A percentile compares a stretch with the other conserved stretches of the same genome.
Conservation (phyloP, 139 green algal species). For the Desmodesmus armatus region DNA sequence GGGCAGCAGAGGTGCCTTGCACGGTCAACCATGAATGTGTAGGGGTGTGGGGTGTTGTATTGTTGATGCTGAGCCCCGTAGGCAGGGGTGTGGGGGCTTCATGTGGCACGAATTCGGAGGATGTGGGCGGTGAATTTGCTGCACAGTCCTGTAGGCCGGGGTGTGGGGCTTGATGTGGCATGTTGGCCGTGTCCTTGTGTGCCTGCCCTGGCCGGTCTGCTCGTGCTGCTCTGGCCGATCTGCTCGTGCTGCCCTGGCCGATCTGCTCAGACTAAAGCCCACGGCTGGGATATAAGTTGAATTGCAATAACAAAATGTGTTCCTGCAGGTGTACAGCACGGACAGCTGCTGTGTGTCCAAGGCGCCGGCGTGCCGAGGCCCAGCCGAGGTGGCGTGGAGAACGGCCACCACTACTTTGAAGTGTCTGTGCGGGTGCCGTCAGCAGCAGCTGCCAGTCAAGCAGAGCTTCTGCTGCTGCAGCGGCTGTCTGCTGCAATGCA, state of each 20-base stretch:
- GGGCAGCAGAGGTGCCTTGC: too few relatives aligned
- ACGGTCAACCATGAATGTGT: too few relatives aligned
- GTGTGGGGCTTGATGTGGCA: neutral
- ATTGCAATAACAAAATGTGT: too few relatives aligned
- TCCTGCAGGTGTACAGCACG: conserved; percentile 47
- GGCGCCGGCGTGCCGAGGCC: conserved; percentile 26
- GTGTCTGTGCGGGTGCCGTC: conserved; percentile 22
- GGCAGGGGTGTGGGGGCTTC: neutral
- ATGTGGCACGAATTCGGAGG: neutral
- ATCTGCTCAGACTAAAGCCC: neutral
- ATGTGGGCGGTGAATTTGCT: neutral
- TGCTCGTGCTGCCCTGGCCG: neutral
- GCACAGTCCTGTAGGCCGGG: too few relatives aligned
- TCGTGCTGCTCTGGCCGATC: neutral
- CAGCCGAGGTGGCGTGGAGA: conserved; percentile 4
- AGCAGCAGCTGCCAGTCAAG: neutral
- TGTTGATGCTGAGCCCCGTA: neutral
- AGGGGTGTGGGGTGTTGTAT: too few relatives aligned
- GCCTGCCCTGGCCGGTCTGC: neutral
- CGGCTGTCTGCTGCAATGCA: conserved; percentile 22
- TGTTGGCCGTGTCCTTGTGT: neutral
- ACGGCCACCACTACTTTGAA: conserved; percentile 50
- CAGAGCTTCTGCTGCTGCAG: conserved; percentile 18
- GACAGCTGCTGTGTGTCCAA: conserved; percentile 32
- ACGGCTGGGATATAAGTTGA: neutral